Percentiles rank a stretch among this genome's conserved stretches.
phyloP scores from a whole-genome alignment of 2,329 filamentous ascomycete species.

The Hypoxylon sp. region DNA sequence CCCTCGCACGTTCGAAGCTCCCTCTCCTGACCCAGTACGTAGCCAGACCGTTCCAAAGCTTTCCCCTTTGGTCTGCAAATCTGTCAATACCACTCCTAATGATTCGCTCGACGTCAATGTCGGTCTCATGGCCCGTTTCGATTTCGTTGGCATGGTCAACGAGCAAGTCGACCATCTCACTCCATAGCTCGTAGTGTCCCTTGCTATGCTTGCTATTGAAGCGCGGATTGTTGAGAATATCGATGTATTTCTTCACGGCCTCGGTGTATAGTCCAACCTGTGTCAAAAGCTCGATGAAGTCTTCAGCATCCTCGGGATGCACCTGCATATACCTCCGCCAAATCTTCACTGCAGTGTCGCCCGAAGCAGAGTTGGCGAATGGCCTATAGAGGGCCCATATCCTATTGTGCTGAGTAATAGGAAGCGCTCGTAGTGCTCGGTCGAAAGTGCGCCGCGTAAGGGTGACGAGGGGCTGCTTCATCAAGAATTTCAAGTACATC shows the following conservation, averaged over 20 bases:
- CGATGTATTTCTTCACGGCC: constrained; percentile 91
- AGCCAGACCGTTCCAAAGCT: constrained; percentile 93
- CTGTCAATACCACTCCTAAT: constrained; percentile 91
- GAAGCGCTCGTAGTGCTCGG: constrained; percentile 89
- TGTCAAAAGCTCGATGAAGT: constrained; percentile 91
- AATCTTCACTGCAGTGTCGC: constrained; percentile 90
- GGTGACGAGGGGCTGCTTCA: constrained; percentile 92
- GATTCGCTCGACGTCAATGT: constrained; percentile 92
- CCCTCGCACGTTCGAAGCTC: constrained; percentile 91
- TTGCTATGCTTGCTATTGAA: constrained; percentile 96
- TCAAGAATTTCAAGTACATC: constrained; percentile 92
- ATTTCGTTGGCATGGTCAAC: constrained; percentile 92
- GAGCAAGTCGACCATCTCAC: constrained; percentile 94
- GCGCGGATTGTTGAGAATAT: constrained; percentile 88
- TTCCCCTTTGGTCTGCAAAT: constrained; percentile 94
- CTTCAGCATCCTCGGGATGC: constrained; percentile 94
- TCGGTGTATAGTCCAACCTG: constrained; percentile 89
- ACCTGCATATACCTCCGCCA: constrained; percentile 98
- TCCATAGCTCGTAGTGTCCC: constrained; percentile 97
- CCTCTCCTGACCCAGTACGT: constrained; percentile 97
- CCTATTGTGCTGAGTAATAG: constrained; percentile 93
- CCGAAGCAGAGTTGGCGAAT: constrained; percentile 92
- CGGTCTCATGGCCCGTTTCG: constrained; percentile 82
- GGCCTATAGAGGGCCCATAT: constrained; percentile 94
- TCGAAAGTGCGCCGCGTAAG: constrained; percentile 91